Evolutionary conservation across 2,329 filamentous ascomycete genomes (phyloP).

Genomic region (Colletotrichum siamense): DNA sequence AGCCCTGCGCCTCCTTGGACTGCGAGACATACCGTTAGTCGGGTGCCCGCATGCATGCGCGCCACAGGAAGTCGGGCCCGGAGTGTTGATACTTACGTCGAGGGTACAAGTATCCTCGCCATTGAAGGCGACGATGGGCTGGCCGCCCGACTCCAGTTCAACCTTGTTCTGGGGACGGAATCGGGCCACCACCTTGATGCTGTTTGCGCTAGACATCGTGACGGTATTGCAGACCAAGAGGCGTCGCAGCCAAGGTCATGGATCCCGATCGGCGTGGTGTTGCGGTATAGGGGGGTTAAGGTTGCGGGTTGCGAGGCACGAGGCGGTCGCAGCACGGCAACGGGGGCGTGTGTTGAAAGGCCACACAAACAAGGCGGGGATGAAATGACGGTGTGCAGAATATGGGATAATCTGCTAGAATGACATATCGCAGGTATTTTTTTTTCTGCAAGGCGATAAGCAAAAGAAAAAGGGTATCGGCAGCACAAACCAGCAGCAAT

Average conservation of each 20-base stretch:
- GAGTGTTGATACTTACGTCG: conserved; percentile 66
- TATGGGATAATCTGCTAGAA: conserved; percentile 17
- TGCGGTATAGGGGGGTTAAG: background rate
- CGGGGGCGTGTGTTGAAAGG: conserved; percentile 11
- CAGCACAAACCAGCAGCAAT: conserved; percentile 20
- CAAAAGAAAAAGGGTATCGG: background rate
- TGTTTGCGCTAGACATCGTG: conserved; percentile 65
- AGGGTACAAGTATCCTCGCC: conserved; percentile 87
- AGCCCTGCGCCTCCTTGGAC: conserved; percentile 82
- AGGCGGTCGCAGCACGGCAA: conserved; percentile 21
- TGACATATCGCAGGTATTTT: conserved; percentile 21
- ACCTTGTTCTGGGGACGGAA: conserved; percentile 97
- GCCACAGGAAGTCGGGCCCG: background rate
- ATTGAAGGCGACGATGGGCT: conserved; percentile 89
- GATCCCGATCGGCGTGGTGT: background rate
- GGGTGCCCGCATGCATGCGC: background rate
- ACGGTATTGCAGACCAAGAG: conserved; percentile 26
- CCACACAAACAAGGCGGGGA: conserved; percentile 20
- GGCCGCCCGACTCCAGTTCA: conserved; percentile 87
- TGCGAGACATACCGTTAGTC: conserved; percentile 39
- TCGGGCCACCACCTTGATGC: conserved; percentile 91
- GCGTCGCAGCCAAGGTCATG: conserved; percentile 18
- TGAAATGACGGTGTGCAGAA: conserved; percentile 23
- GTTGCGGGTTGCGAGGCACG: conserved; percentile 15
- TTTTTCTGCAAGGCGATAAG: conserved; percentile 3